A percentile compares a stretch with the other conserved stretches of the same genome.
Evolutionary conservation across 208 protist genomes (phyloP).

Genomic region (Herpetomonas tarakana): DNA sequence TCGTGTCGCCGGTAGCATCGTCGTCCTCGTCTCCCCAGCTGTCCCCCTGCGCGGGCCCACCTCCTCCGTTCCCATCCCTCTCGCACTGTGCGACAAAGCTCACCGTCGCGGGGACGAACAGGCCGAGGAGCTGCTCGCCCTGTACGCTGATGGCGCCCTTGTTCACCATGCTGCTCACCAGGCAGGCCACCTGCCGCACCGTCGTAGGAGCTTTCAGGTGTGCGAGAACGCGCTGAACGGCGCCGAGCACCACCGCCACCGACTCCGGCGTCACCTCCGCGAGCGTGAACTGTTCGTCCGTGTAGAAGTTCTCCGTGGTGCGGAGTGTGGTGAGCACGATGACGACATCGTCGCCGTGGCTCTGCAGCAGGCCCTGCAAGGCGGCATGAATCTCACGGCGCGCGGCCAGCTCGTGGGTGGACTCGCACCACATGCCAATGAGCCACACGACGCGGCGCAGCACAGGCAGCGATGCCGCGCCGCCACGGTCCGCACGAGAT

Average conservation of each 20-base stretch:
- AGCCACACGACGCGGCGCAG: slow-evolving; percentile 81
- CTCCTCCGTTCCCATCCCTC: slow-evolving; percentile 3
- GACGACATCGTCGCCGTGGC: slow-evolving; percentile 24
- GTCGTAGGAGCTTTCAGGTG: slow-evolving; percentile 30
- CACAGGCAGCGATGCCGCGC: slow-evolving; percentile 40
- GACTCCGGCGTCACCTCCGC: slow-evolving; percentile 42
- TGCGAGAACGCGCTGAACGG: slow-evolving; percentile 47
- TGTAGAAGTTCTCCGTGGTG: slow-evolving; percentile 63
- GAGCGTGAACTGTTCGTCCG: slow-evolving; percentile 46
- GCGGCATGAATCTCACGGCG: slow-evolving; percentile 47
- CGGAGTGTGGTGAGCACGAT: slow-evolving; percentile 51
- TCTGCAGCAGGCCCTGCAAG: slow-evolving; percentile 43
- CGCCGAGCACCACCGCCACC: slow-evolving; percentile 39
- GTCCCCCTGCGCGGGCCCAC: neutral
- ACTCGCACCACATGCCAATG: slow-evolving; percentile 87
- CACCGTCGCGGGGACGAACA: slow-evolving; percentile 44
- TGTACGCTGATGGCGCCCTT: slow-evolving; percentile 29
- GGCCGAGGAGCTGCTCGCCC: slow-evolving; percentile 47
- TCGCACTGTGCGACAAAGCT: slow-evolving; percentile 19
- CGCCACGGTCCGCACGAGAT: neutral
- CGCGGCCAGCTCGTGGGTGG: slow-evolving; percentile 22
- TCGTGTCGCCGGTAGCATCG: slow-evolving; percentile 19
- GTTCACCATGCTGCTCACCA: slow-evolving; percentile 57
- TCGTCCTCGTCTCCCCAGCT: slow-evolving; percentile 10
- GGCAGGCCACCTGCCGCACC: slow-evolving; percentile 38